Percentiles rank a stretch among this genome's conserved stretches.
Conservation (phyloP, 2,329 filamentous ascomycete species). For the Drechslerella dactyloides region DNA sequence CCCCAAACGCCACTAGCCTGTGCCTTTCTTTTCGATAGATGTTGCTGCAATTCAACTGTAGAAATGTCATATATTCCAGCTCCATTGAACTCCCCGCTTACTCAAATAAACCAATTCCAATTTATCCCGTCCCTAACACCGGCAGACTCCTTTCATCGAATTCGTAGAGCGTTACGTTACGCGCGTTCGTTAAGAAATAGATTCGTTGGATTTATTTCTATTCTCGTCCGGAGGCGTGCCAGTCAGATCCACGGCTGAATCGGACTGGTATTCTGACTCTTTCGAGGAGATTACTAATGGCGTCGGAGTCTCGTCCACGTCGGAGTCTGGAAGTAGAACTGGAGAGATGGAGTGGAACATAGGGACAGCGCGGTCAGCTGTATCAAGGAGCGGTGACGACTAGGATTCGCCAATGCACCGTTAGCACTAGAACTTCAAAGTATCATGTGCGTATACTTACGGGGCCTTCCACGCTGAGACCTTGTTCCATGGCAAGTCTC, state of each 20-base stretch:
- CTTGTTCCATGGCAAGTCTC: constrained; percentile 64
- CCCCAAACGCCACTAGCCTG: not conserved
- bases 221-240: constrained; percentile 6
- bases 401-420: constrained; percentile 6
- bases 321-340: constrained; percentile 22
- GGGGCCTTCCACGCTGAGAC: constrained; percentile 57
- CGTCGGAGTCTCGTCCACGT: constrained; percentile 30
- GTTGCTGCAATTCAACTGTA: not conserved
- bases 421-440: not conserved
- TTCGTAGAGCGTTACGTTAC: no score
- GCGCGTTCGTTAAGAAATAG: no score
- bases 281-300: constrained; percentile 30
- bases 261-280: constrained; percentile 39
- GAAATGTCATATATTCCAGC: not conserved
- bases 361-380: constrained; percentile 39
- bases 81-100: not conserved
- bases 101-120: no score
- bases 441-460: constrained; percentile 13
- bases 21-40: not conserved
- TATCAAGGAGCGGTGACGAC: constrained; percentile 47
- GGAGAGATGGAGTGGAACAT: constrained; percentile 48
- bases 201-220: constrained; percentile 4
- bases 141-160: no score
- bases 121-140: no score
- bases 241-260: constrained; percentile 43